A percentile compares a stretch with the other conserved stretches of the same genome.
These are phyloP conservation scores for Neurospora sp. DNA, from an alignment of 495 filamentous ascomycete species.

Conservation along the genomic window DNA sequence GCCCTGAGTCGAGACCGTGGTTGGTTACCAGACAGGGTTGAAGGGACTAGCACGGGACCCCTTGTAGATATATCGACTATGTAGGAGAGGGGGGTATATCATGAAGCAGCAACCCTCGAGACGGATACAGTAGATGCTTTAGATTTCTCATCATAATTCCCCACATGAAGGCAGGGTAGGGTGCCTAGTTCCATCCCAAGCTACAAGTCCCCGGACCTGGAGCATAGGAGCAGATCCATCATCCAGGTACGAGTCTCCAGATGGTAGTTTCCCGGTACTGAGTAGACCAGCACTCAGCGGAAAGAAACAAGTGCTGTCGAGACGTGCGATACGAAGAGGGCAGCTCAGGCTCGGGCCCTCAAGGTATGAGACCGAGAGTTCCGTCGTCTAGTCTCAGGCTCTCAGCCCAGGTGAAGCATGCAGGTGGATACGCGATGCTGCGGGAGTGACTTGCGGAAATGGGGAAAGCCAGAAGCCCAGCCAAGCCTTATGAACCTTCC, in stretches of 20 bases:
- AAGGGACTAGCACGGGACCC: neutral
- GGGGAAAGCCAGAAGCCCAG: no score
- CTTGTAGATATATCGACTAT: neutral
- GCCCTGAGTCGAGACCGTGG: slow-evolving; percentile 10
- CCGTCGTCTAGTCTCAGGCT: neutral
- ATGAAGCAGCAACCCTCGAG: neutral
- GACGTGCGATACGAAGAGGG: neutral
- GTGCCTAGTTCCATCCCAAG: neutral
- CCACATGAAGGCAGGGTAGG: neutral
- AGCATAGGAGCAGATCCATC: neutral
- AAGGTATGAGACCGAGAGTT: neutral
- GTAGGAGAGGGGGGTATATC: neutral
- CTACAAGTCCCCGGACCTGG: neutral
- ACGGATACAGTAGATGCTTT: neutral
- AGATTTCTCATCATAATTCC: neutral
- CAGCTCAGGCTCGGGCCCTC: neutral
- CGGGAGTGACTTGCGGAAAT: neutral
- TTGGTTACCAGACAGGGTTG: neutral
- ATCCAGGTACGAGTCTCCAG: neutral
- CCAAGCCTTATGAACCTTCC: no score
- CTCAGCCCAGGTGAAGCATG: neutral
- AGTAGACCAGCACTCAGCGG: neutral
- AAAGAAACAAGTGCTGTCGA: neutral
- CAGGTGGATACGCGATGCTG: neutral
- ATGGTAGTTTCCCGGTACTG: neutral